Percentiles rank a stretch among this genome's conserved stretches.
These are phyloP conservation scores for Zygotorulaspora florentina DNA, from an alignment of 805 yeast species.

Conservation along the genomic window DNA sequence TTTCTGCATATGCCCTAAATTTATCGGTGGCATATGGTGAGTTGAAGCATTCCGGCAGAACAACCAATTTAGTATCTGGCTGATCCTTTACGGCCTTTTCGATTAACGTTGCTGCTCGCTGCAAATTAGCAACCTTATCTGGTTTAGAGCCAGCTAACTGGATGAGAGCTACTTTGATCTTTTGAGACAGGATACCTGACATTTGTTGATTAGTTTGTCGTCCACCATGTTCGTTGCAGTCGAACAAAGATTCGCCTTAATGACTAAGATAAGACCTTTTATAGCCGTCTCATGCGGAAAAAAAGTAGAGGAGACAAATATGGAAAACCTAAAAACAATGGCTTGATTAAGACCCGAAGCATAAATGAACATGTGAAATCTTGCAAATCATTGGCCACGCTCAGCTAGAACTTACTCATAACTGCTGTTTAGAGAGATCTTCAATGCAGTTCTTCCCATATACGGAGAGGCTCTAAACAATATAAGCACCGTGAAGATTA, in stretches of 20 bases:
- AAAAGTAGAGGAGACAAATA: background rate
- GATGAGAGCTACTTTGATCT: slow-evolving; percentile 73
- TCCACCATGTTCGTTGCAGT: background rate
- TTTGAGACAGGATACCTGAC: slow-evolving; percentile 35
- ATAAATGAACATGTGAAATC: too few relatives aligned
- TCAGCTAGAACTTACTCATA: too few relatives aligned
- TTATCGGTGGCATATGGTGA: slow-evolving; percentile 89
- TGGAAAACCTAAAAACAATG: background rate
- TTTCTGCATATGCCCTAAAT: slow-evolving; percentile 83
- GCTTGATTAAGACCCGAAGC: background rate
- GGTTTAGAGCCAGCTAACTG: slow-evolving; percentile 70
- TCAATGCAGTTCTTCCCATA: too few relatives aligned
- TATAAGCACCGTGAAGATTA: background rate
- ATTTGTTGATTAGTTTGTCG: background rate
- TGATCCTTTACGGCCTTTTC: slow-evolving; percentile 56
- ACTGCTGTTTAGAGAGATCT: too few relatives aligned
- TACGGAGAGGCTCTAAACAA: too few relatives aligned
- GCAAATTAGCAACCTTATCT: slow-evolving; percentile 73
- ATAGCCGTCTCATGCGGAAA: background rate
- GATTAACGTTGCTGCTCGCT: slow-evolving; percentile 60
- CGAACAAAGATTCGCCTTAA: background rate
- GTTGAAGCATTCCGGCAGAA: slow-evolving; percentile 94
- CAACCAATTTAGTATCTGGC: slow-evolving; percentile 65
- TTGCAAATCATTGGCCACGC: too few relatives aligned
- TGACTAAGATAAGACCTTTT: background rate